Conservation (phyloP, 768 basidiomycete genomes). For the Daedaleopsis sinensis region DNA sequence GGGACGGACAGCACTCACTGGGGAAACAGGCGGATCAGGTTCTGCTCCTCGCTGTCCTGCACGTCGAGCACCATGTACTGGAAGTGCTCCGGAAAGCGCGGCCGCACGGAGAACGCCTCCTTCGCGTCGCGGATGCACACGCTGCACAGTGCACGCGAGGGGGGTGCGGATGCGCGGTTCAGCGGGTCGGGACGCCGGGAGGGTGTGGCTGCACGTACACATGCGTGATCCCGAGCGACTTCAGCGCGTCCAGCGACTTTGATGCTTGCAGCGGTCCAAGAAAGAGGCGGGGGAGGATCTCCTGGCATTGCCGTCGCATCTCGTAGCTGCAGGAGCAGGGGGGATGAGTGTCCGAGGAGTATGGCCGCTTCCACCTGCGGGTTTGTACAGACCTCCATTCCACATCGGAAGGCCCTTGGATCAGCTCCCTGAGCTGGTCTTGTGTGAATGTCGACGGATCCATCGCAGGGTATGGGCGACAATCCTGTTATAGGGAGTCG, state of each 20-base stretch:
- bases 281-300: constrained; percentile 80
- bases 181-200: neutral
- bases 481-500: neutral
- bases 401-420: constrained; percentile 80
- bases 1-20: constrained; percentile 45
- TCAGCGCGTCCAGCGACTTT: constrained; percentile 74
- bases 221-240: constrained; percentile 73
- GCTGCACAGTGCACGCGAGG: constrained; percentile 59
- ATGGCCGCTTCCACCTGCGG: constrained; percentile 7
- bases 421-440: constrained; percentile 56
- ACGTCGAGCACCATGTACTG: constrained; percentile 82
- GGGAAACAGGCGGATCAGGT: constrained; percentile 91
- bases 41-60: constrained; percentile 93
- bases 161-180: neutral
- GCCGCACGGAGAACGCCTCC: constrained; percentile 87
- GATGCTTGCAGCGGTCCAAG: constrained; percentile 90
- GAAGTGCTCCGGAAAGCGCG: constrained; percentile 82
- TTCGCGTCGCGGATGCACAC: constrained; percentile 89
- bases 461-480: neutral
- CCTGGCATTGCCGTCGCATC: constrained; percentile 94
- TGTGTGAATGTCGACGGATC: constrained; percentile 9
- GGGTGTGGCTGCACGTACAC: constrained; percentile 51
- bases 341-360: neutral
- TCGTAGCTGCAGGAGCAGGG: constrained; percentile 63
- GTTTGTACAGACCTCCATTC: constrained; percentile 71